Evolutionary conservation across 78 protist genomes (phyloP), one percentile per base, ranked within the genome.

Genomic region (Cavenderia fasciculata): DNA sequence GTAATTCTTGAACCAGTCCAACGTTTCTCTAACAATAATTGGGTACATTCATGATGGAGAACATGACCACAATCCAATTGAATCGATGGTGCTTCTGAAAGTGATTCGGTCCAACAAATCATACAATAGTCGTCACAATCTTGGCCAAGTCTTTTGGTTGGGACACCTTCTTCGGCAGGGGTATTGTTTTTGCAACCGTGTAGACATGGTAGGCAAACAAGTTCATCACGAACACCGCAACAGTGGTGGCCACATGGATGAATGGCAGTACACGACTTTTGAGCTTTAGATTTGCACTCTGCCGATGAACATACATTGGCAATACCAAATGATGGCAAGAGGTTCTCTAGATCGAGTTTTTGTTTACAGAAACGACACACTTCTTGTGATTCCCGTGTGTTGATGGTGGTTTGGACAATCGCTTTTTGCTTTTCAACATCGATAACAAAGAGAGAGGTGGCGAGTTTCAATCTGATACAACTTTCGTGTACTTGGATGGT

Each of bases 1-100:
- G 93, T 77, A 49, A 94, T 94, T 61, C 95, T 59, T 19, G 94
- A 71, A 38, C 92, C 86, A 29, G 47, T 69, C 96, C 96, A 94
- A 59, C 86, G 52, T 6, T 33, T 21, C 6, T 68, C 90, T 5
- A 94, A 41, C 52, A 86, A 62, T 36, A 51, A 41, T 59, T 71
- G 44, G 16, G 34, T 19, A 41, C 96, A 94, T 19, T n/a, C 73
- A 1, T 59, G 46, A 66, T 94, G 96, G 87, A 94, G 74, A 40
- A 91, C 61, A 54, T 94, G 96, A 18, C 94, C 95, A 77, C 96
- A 94, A 8, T 73, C 95, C 57, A 94, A 71, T 65, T 74, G 93
- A 27, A 94, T 66, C 1, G 85, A 71, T 23, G 96, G 96, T 6
- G 94, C 87, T 27, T 66, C 94, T 4, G 66, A 19, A 4, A 94